Evolutionary conservation across 2,329 filamentous ascomycete species (phyloP).

Genomic region (Colletotrichum cordylinicola): DNA sequence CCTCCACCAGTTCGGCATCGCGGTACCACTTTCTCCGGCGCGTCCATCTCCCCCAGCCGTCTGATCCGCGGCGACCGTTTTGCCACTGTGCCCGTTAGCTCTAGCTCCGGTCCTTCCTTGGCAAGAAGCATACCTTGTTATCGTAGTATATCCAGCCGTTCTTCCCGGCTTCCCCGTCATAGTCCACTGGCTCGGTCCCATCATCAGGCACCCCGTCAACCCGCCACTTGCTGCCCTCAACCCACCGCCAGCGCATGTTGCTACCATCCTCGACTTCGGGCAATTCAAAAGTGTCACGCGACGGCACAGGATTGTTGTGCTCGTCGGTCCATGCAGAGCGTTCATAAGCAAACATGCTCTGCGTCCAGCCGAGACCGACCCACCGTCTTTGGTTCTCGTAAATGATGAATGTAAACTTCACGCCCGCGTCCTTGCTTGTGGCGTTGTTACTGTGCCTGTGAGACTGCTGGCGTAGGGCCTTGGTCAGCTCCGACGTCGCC

Average conservation of each 20-base stretch:
- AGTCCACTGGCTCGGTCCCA: slow-evolving; percentile 48
- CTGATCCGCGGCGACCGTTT: slow-evolving; percentile 80
- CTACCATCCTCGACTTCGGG: slow-evolving; percentile 67
- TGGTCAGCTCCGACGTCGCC: slow-evolving; percentile 51
- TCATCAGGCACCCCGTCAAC: slow-evolving; percentile 76
- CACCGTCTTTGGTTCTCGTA: slow-evolving; percentile 97
- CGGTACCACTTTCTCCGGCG: slow-evolving; percentile 94
- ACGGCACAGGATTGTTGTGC: slow-evolving; percentile 80
- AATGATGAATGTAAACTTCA: slow-evolving; percentile 95
- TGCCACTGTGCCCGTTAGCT: slow-evolving; percentile 70
- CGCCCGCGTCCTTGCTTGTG: slow-evolving; percentile 70
- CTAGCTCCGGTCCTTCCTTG: not conserved
- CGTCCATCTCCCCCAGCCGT: slow-evolving; percentile 95
- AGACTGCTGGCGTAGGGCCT: slow-evolving; percentile 41
- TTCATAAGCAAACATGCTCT: slow-evolving; percentile 89
- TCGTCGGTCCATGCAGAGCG: slow-evolving; percentile 94
- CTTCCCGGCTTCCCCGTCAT: slow-evolving; percentile 65
- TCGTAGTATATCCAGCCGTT: slow-evolving; percentile 98
- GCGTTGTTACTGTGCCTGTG: slow-evolving; percentile 32
- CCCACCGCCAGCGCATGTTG: slow-evolving; percentile 74
- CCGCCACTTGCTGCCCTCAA: slow-evolving; percentile 82
- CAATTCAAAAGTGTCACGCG: slow-evolving; percentile 73
- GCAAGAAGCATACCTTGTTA: slow-evolving; percentile 73
- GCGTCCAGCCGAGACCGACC: slow-evolving; percentile 95
- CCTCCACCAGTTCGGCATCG: slow-evolving; percentile 92